These are phyloP conservation scores for Catunica adiposa DNA, from an alignment of 2,329 filamentous ascomycete genomes.

Conservation along the genomic window DNA sequence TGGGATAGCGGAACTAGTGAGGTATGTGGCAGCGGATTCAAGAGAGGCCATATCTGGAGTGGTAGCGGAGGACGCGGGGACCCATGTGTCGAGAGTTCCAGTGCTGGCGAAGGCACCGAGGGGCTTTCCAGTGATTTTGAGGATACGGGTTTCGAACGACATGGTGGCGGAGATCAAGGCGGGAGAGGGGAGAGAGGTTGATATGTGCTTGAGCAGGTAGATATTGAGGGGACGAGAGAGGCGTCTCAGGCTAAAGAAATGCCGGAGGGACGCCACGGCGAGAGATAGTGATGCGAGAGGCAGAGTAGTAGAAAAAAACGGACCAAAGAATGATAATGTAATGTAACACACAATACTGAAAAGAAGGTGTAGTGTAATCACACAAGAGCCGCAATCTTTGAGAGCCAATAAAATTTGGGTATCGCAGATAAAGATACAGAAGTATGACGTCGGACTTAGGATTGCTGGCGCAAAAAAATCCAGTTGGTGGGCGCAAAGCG, in stretches of 20 bases:
- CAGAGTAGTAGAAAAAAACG: neutral
- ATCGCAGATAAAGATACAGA: neutral
- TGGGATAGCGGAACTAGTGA: conserved; percentile 51
- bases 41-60: conserved; percentile 28
- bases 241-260: neutral
- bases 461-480: neutral
- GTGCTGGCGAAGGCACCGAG: conserved; percentile 24
- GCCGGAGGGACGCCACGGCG: conserved; percentile 1
- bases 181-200: neutral
- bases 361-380: too few species aligned
- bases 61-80: conserved; percentile 16
- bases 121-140: conserved; percentile 21
- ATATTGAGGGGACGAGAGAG: neutral
- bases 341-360: too few species aligned
- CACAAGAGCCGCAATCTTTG: too few species aligned
- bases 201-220: neutral
- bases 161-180: neutral
- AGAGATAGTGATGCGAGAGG: neutral
- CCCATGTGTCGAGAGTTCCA: conserved; percentile 27
- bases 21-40: conserved; percentile 45
- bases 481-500: neutral
- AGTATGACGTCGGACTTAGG: neutral
- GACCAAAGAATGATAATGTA: too few species aligned
- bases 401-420: neutral
- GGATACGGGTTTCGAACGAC: conserved; percentile 26